phyloP scores from a whole-genome alignment of 805 yeast genomes.

The Starmerella powellii region DNA sequence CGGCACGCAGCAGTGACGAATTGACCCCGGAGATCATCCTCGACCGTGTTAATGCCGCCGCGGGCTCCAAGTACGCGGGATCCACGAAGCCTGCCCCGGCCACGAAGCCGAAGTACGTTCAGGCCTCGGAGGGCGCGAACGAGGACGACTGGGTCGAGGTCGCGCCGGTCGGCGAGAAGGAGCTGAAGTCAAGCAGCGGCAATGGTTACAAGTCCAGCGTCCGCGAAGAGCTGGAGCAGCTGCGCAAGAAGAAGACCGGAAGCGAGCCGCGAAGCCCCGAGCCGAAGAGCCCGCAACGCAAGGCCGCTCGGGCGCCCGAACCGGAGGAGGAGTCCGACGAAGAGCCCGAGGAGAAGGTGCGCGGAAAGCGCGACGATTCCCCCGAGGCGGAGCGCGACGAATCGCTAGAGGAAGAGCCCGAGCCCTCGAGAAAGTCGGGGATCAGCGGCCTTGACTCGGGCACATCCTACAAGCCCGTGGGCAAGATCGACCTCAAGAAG shows the following conservation, averaged over 20 bases:
- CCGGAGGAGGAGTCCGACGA: slow-evolving; percentile 4
- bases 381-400: neutral
- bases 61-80: slow-evolving; percentile 88
- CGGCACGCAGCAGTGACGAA: slow-evolving; percentile 91
- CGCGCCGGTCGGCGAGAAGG: slow-evolving; percentile 25
- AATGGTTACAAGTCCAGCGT: slow-evolving; percentile 16
- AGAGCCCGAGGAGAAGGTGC: neutral
- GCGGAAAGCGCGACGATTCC: neutral
- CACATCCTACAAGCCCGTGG: slow-evolving; percentile 29
- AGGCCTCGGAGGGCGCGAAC: slow-evolving; percentile 28
- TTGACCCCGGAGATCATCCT: slow-evolving; percentile 66
- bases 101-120: slow-evolving; percentile 29
- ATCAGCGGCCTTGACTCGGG: slow-evolving; percentile 21
- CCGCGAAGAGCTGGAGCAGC: slow-evolving; percentile 14
- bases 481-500: slow-evolving; percentile 29
- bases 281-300: slow-evolving; percentile 29
- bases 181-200: slow-evolving; percentile 6
- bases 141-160: slow-evolving; percentile 66
- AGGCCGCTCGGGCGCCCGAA: slow-evolving; percentile 36
- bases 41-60: slow-evolving; percentile 70
- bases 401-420: slow-evolving; percentile 1
- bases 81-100: slow-evolving; percentile 24
- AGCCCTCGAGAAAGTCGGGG: slow-evolving; percentile 3
- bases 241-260: slow-evolving; percentile 13
- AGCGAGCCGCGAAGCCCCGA: too few relatives aligned